Percentiles rank a stretch among this genome's conserved stretches.
phyloP scores from a whole-genome alignment of 2,329 filamentous ascomycete genomes.

The Malbranchea cinnamomea region DNA sequence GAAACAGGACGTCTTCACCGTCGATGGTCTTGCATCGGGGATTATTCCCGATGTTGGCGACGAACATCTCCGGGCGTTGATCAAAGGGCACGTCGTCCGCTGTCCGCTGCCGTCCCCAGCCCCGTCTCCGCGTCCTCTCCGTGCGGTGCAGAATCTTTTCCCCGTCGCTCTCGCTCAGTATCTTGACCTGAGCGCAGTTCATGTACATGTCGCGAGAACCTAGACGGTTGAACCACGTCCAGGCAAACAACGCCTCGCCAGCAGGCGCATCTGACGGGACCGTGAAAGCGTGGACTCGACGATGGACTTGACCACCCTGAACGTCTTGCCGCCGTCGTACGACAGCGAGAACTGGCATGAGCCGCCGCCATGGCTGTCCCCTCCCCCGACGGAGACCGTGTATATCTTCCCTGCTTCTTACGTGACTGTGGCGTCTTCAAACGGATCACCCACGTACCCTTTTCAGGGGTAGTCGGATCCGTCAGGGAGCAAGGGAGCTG shows the following conservation, averaged over 20 bases:
- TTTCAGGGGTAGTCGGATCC: conserved; percentile 67
- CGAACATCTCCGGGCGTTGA: conserved; percentile 6
- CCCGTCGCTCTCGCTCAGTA: conserved; percentile 22
- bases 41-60: conserved; percentile 7
- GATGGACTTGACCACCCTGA: conserved; percentile 53
- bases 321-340: conserved; percentile 55
- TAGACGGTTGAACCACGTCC: conserved; percentile 61
- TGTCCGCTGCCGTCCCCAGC: background rate
- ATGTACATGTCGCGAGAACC: conserved; percentile 48
- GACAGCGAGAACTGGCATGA: conserved; percentile 65
- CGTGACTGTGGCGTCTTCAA: conserved; percentile 41
- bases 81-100: conserved; percentile 2
- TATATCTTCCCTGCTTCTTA: conserved; percentile 50
- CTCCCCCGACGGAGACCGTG: conserved; percentile 49
- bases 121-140: too few relatives aligned
- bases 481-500: conserved; percentile 42
- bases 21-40: conserved; percentile 6
- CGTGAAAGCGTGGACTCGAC: conserved; percentile 51
- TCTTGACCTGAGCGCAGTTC: conserved; percentile 62
- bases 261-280: conserved; percentile 49
- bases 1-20: conserved; percentile 7
- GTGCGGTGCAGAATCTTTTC: too few relatives aligned
- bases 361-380: conserved; percentile 51
- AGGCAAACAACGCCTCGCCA: conserved; percentile 51
- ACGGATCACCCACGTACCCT: conserved; percentile 42